Base-by-base conservation (phyloP, 2,329 filamentous ascomycete species). In the Claviceps quebecensis region DNA sequence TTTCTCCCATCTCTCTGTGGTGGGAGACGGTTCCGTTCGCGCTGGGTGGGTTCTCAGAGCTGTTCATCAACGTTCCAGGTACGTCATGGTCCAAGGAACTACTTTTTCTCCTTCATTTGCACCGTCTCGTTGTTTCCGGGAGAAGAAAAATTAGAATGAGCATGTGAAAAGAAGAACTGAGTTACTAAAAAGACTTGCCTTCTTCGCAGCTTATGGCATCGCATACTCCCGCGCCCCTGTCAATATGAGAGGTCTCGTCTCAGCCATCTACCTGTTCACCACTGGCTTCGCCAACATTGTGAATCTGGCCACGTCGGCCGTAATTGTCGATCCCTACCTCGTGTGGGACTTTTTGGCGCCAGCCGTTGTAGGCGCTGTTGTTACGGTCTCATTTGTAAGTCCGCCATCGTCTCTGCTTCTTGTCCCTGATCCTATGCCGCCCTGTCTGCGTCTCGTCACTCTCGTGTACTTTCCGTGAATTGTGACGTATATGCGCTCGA, bases 161-260 rank as follows among this genome's bases (percentile, higher is more conserved):
- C 9, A 29, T 11, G 29, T 29, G 22, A 26, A 23, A 6, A 44
- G 41, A 26, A 8, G 3, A 13, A 38, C 5, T 23, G 5, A 17
- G 4, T 2, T 14, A 22, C 13, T 2, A 16, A 19, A 19, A 36
- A n/a, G n/a, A 34, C 29, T 34, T 11, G 26, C 3, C 9, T 4
- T 34, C 4, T 40, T 11, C 16, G 5, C 39, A 53, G 73, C 73
- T 2, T 76, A 71, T 59, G 73, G 71, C 53, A 71, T 77, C 53
- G 74, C 74, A 1, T 77, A 76, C 60, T 70, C 73, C 1, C 68
- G 72, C 9, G 70, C 73, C 1, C 73, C 73, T 2, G 61, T 67
- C 48, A 75, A 76, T 59, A 76, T 76, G 73, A 65, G 72, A 54
- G 71, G 72, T 56, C 61, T 75, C 16, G 72, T 76, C 1, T 72